These are phyloP conservation scores for Starmera pachycereana DNA, from an alignment of 805 yeast genomes.

Conservation along the genomic window DNA sequence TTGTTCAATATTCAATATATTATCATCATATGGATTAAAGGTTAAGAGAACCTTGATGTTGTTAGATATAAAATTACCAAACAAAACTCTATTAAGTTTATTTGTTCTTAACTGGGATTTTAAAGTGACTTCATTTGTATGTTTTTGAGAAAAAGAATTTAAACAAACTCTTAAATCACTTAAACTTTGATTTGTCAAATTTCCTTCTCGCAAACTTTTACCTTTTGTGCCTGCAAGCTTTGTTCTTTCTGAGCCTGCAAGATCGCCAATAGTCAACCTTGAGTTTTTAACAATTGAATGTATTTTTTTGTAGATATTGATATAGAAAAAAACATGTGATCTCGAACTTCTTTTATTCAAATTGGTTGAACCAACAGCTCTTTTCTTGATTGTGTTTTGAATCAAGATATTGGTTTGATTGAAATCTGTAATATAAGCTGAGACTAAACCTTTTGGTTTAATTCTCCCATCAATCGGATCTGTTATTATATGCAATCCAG, in stretches of 20 bases:
- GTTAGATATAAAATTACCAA: constrained; percentile 10
- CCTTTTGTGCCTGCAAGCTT: constrained; percentile 36
- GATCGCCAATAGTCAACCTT: constrained; percentile 37
- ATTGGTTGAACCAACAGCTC: constrained; percentile 33
- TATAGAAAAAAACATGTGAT: constrained; percentile 40
- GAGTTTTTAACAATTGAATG: constrained; percentile 19
- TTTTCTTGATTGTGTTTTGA: constrained; percentile 27
- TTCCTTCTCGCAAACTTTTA: constrained; percentile 34
- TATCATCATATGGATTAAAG: constrained; percentile 16
- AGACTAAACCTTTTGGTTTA: constrained; percentile 33
- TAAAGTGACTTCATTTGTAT: constrained; percentile 25
- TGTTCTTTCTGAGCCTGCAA: constrained; percentile 45
- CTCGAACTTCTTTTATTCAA: constrained; percentile 35
- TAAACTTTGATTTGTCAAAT: constrained; percentile 37
- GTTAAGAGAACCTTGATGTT: constrained; percentile 17
- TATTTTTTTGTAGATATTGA: constrained; percentile 25
- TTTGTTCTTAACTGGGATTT: constrained; percentile 36
- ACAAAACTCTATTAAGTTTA: constrained; percentile 35
- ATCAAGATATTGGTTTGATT: constrained; percentile 28
- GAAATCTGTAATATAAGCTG: constrained; percentile 25
- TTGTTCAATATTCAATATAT: constrained; percentile 12
- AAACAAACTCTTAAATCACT: constrained; percentile 42
- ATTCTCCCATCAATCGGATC: constrained; percentile 33
- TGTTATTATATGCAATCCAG: constrained; percentile 26
- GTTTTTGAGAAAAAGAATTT: constrained; percentile 7